Base-by-base conservation (phyloP, 352 stramenopile genomes). In the Phytopythium mirpurense region DNA sequence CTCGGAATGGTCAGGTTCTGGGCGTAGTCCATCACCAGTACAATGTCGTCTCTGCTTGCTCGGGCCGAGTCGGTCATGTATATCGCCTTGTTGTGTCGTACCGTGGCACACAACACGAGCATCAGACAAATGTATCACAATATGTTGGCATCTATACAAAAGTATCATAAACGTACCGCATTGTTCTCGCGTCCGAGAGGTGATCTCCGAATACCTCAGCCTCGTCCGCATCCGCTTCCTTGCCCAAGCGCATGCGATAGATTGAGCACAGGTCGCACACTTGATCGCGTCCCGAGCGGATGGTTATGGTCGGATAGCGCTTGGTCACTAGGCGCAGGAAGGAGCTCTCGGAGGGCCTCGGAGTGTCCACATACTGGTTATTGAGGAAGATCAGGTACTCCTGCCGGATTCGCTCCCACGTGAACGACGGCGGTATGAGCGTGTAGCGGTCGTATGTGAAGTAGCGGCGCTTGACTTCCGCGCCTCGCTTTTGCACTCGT, bases 1-100 rank as follows among this genome's bases (percentile, higher is more conserved):
- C 34, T 41, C 0, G 46, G 48, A 0, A 67, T 18, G 0, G 55
- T 52, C 0, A 67, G 45, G 6, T 64, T 70, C 21, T 70, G 59
- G 0, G 50, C 31, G 45, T 45, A 66, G 47, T 63, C 53, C 47
- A 65, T 61, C 1, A 47, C 52, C 21, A 61, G 23, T 0, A 61
- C 47, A 24, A 54, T 26, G 31, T 36, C 35, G 9, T 29, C 16
- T 9, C 18, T 36, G 18, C 5, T 23, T 4, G 51, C 29, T 14
- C 3, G 21, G 0, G 5, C 18, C 2, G 21, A 36, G 47, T 57
- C 59, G n/a, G 27, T 52, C 4, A 43, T 42, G 46, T 57, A 51
- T 29, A 49, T 29, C 5, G 7, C 42, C 3, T 47, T 60, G 37
- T 9, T n/a, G n/a, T n/a, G n/a, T n/a, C n/a, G n/a, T n/a, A n/a